These are phyloP conservation scores for Daldinia vernicosa DNA, from an alignment of 495 filamentous ascomycete genomes.

Conservation along the genomic window DNA sequence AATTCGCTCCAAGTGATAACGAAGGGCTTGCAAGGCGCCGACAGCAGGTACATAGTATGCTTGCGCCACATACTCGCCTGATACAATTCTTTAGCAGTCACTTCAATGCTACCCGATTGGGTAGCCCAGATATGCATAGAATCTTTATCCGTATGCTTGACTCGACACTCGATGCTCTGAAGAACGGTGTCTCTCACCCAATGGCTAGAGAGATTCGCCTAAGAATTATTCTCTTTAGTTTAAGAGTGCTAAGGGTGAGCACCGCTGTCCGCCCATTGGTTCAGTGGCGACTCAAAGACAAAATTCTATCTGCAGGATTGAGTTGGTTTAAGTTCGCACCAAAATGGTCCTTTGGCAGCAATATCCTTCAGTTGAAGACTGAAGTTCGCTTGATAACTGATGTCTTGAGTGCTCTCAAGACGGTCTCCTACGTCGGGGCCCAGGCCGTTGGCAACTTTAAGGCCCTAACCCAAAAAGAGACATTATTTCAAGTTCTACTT, in stretches of 20 bases:
- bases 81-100: conserved; percentile 92
- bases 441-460: conserved; percentile 64
- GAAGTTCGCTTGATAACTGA: conserved; percentile 85
- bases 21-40: conserved; percentile 76
- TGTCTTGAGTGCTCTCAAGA: conserved; percentile 69
- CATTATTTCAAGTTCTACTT: conserved; percentile 77
- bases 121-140: conserved; percentile 78
- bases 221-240: conserved; percentile 81
- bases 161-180: conserved; percentile 75
- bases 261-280: conserved; percentile 66
- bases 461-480: conserved; percentile 78
- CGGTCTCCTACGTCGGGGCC: conserved; percentile 64
- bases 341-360: conserved; percentile 95
- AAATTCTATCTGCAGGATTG: conserved; percentile 82
- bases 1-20: conserved; percentile 91
- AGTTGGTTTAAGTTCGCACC: conserved; percentile 87
- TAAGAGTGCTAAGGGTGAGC: conserved; percentile 76
- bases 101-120: conserved; percentile 87
- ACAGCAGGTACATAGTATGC: conserved; percentile 76
- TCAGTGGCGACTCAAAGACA: conserved; percentile 84
- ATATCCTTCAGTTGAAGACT: conserved; percentile 89
- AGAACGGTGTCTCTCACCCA: conserved; percentile 76
- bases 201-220: conserved; percentile 91
- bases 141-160: conserved; percentile 82
- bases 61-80: conserved; percentile 85